Evolutionary conservation across 768 basidiomycete species (phyloP).

Genomic region (Pluteus cervinus): DNA sequence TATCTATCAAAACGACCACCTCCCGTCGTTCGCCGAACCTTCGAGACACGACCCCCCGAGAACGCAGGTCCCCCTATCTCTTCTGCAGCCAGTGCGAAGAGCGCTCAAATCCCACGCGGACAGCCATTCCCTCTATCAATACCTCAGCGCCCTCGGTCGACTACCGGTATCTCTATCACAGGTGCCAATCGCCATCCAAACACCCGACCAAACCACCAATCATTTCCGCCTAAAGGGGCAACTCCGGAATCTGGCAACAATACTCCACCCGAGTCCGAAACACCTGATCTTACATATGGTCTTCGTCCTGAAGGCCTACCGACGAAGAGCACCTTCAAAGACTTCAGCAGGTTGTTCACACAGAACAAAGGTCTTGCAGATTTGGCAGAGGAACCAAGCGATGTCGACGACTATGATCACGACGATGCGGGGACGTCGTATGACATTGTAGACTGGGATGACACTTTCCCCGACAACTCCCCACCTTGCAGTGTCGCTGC

Average conservation of each 20-base stretch:
- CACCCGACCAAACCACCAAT: conserved; percentile 12
- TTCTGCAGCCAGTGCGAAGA: conserved; percentile 8
- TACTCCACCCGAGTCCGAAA: conserved; percentile 43
- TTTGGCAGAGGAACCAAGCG: conserved; percentile 60
- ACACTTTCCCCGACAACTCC: conserved; percentile 39
- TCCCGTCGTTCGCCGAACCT: conserved; percentile 23
- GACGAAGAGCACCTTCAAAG: conserved; percentile 72
- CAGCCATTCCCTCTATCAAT: conserved; percentile 18
- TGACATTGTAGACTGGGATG: conserved; percentile 70
- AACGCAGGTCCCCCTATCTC: conserved; percentile 15
- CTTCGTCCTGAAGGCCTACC: conserved; percentile 89
- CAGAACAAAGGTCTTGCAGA: conserved; percentile 70
- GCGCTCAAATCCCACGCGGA: conserved; percentile 17
- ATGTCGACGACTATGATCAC: conserved; percentile 25
- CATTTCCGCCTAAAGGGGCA: conserved; percentile 14
- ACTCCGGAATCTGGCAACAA: conserved; percentile 18
- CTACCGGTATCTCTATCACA: conserved; percentile 36
- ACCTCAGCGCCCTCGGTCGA: conserved; percentile 27
- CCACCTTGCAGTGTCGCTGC: conserved; percentile 36
- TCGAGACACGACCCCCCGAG: conserved; percentile 42
- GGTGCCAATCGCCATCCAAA: conserved; percentile 23
- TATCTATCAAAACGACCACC: conserved; percentile 59
- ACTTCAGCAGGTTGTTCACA: conserved; percentile 69
- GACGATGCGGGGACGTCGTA: conserved; percentile 43
- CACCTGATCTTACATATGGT: conserved; percentile 95